These are phyloP conservation scores for Tetrahymena malaccensis DNA, from an alignment of 73 alveolate genomes.

Conservation along the genomic window DNA sequence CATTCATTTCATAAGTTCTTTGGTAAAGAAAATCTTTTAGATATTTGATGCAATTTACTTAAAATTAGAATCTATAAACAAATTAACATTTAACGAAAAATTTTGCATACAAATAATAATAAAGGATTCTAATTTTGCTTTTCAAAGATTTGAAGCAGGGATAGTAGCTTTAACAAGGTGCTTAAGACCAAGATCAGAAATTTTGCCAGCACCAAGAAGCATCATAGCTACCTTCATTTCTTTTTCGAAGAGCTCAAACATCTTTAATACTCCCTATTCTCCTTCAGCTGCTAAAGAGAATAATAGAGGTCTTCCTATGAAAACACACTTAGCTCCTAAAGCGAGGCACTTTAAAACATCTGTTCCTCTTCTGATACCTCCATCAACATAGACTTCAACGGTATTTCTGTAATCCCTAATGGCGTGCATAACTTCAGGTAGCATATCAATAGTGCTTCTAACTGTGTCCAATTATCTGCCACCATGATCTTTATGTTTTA, in stretches of 20 bases:
- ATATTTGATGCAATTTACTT: neutral
- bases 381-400: slow-evolving; percentile 69
- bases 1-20: neutral
- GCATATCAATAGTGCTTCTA: slow-evolving; percentile 61
- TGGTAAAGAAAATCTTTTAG: neutral
- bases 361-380: slow-evolving; percentile 91
- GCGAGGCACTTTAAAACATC: slow-evolving; percentile 81
- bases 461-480: slow-evolving; percentile 78
- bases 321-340: slow-evolving; percentile 83
- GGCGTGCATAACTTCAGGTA: slow-evolving; percentile 41
- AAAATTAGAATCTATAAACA: no score
- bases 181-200: neutral
- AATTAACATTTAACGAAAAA: neutral
- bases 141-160: neutral
- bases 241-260: slow-evolving; percentile 53
- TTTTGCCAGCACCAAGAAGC: slow-evolving; percentile 42
- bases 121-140: neutral
- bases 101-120: neutral
- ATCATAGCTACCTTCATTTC: slow-evolving; percentile 69
- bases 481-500: slow-evolving; percentile 55
- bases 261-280: slow-evolving; percentile 58
- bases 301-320: slow-evolving; percentile 78
- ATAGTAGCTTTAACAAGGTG: neutral
- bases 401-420: slow-evolving; percentile 21
- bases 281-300: slow-evolving; percentile 70